Evolutionary conservation across 148 eudicot species (phyloP), one percentile per base, ranked within the genome.

Genomic region (Rhododendron ovatum): DNA sequence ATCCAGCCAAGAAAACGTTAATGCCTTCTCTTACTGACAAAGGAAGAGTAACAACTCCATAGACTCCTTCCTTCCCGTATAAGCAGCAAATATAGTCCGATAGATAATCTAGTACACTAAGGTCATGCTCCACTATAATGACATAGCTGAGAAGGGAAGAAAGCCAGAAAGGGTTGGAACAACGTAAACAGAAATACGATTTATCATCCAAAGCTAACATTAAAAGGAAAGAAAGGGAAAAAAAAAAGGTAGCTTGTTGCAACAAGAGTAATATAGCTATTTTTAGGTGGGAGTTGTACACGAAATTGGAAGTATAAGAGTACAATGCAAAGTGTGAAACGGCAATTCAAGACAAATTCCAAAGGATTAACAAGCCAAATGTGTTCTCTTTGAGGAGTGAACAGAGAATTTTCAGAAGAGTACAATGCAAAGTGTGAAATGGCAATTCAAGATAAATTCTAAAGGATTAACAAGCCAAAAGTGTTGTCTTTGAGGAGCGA

Each of bases 21-120:
- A 96, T 96, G 86, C 99, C 98, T 91, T 96, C 99, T 90, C 98
- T 94, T 22, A 96, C 99, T 26, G 99, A 96, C 85, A 96, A 96
- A 5, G 99, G 99, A 87, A 96, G 97, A 77, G 99, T 95, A 65
- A 95, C 99, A 90, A 96, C 99, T 18, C 98, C 99, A 92, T 95
- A 96, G 14, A 95, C 96, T 87, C 99, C 99, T 82, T 97, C 98
- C 88, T 93, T 96, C 77, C 99, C 98, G 86, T 96, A 96, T 79
- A 95, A 93, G 90, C 98, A 96, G 92, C 99, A 96, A 81, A 95
- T 95, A 87, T 95, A 96, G 89, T 94, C 98, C 5, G 98, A 95
- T 26, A 96, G 87, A 89, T 95, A 96, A 92, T 96, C 99, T 73
- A 95, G 91, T 84, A 96, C 99, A 78, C 99, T 96, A 51, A 96